Evolutionary conservation across 1,284 basidiomycete species (phyloP), one percentile per base, ranked within the genome.

Genomic region (Nidula niveotomentosa): DNA sequence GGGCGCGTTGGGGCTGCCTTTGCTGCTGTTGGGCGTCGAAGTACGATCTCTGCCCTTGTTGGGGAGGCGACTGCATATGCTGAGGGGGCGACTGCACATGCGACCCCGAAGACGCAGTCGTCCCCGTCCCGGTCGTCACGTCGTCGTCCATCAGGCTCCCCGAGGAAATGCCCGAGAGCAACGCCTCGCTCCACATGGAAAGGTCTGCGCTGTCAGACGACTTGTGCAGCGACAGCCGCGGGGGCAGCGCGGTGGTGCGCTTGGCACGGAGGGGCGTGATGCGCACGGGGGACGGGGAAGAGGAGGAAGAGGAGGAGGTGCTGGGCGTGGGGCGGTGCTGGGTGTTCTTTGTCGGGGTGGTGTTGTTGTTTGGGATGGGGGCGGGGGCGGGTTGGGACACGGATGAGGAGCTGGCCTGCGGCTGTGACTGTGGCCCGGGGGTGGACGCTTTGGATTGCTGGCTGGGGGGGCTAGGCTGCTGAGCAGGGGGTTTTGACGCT

Each of bases 201-300:
- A 74, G 60, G 55, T 75, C 73, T 23, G 66, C 59, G 56, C 69
- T 70, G 34, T 69, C 72, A 33, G 62, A 60, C 17, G 59, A 62
- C 39, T 68, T 66, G 58, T 82, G 79, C 15, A 86, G 68, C 1
- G 83, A 85, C 48, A 86, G 60, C 15, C 85, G 76, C 6, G 85
- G 84, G 2, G 84, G 80, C 17, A 78, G 62, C 4, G 71, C 65
- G 0, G 69, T 65, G 5, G 70, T 63, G 10, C 71, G 69, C 51
- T 73, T 72, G 9, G 57, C 55, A 47, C 56, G 53, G 54, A 54
- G 58, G 60, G 60, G 58, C 5, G 30, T 30, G 30, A 30, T 5
- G 30, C 30, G 30, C 30, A 30, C 30, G 5, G 30, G 30, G 5
- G 30, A 30, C 4, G 41, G 9, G 23, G 51, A 46, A 7, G 30